Percentiles rank a stretch among this genome's conserved stretches.
Evolutionary conservation across 345 rosid species (phyloP).

Genomic region (Litchi chinensis): DNA sequence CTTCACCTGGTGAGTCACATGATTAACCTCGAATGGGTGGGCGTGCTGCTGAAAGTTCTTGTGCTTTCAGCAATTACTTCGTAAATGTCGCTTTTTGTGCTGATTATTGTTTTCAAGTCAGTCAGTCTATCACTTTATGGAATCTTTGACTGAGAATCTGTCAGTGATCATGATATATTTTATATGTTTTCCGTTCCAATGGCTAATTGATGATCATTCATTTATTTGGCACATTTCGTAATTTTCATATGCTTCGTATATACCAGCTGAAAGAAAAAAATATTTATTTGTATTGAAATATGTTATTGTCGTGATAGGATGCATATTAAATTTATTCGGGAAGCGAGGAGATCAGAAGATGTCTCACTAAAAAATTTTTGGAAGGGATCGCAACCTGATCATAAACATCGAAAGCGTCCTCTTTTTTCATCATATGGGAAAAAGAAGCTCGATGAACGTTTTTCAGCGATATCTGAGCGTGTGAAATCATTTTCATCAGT

Average conservation of each 20-base stretch:
- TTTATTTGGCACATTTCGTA: neutral
- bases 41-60: neutral
- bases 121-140: neutral
- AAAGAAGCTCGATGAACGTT: slow-evolving; percentile 48
- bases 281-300: slow-evolving; percentile 8
- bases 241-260: neutral
- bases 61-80: neutral
- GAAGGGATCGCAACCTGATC: slow-evolving; percentile 35
- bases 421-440: slow-evolving; percentile 45
- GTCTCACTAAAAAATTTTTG: slow-evolving; percentile 42
- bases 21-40: neutral
- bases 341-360: slow-evolving; percentile 61
- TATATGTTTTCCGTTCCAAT: neutral
- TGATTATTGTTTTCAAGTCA: neutral
- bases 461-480: slow-evolving; percentile 60
- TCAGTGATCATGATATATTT: neutral
- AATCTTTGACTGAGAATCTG: neutral
- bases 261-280: neutral
- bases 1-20: neutral
- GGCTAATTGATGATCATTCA: neutral
- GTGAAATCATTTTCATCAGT: slow-evolving; percentile 62
- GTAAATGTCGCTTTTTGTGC: neutral
- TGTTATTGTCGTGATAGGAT: slow-evolving; percentile 48
- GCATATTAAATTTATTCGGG: slow-evolving; percentile 60
- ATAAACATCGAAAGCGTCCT: slow-evolving; percentile 34